Conservation (phyloP, 352 stramenopile genomes). For the Globisporangium middletonii region DNA sequence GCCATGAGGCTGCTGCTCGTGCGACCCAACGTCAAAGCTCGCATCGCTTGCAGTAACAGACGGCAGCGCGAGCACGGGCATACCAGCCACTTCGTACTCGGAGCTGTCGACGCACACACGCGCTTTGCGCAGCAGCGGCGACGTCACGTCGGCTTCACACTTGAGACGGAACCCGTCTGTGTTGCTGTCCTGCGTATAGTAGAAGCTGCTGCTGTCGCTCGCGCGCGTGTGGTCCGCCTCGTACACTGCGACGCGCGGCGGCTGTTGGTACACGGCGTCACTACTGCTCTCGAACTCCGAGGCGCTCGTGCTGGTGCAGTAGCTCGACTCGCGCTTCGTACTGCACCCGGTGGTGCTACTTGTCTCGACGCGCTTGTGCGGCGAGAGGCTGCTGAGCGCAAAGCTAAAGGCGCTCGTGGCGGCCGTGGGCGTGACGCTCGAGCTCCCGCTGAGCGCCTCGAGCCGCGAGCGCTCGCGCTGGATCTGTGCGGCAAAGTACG, state of each 20-base stretch:
- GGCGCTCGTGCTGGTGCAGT: too few relatives aligned
- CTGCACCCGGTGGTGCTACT: background rate
- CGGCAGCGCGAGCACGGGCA: background rate
- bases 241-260: too few relatives aligned
- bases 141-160: slow-evolving; percentile 9
- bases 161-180: slow-evolving; percentile 10
- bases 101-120: slow-evolving; percentile 1
- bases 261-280: too few relatives aligned
- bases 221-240: background rate
- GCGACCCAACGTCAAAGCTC: too few relatives aligned
- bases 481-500: slow-evolving; percentile 75
- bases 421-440: slow-evolving; percentile 39
- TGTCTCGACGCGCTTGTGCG: slow-evolving; percentile 26
- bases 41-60: too few relatives aligned
- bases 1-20: background rate
- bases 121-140: slow-evolving; percentile 15
- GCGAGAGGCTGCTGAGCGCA: slow-evolving; percentile 37
- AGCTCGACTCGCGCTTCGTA: too few relatives aligned
- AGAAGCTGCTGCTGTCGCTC: slow-evolving; percentile 1
- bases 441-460: slow-evolving; percentile 10
- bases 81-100: background rate
- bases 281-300: too few relatives aligned
- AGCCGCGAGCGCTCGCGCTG: slow-evolving; percentile 58
- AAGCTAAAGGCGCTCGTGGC: slow-evolving; percentile 22
- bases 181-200: slow-evolving; percentile 3